A percentile compares a stretch with the other conserved stretches of the same genome.
Conservation (phyloP, 1,284 basidiomycete species). For the Cryptococcus sp. region DNA sequence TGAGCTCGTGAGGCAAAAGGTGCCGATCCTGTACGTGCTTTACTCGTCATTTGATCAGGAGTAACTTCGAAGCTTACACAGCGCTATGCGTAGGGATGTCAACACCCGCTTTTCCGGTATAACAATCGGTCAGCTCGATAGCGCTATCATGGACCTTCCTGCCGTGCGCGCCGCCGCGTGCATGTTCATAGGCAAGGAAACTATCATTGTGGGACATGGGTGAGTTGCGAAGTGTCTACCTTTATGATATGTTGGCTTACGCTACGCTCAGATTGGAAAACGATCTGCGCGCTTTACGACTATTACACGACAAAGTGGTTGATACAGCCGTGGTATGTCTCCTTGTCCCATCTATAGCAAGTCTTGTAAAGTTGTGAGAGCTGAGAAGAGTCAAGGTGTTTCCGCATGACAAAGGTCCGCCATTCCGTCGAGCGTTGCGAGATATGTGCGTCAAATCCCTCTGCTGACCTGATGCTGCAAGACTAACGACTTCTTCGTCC, state of each 20-base stretch:
- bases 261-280: conserved; percentile 67
- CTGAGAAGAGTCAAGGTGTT: conserved; percentile 60
- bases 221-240: conserved; percentile 23
- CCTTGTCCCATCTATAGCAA: background rate
- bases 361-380: background rate
- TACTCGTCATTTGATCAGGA: background rate
- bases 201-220: conserved; percentile 73
- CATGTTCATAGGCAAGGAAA: conserved; percentile 69
- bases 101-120: conserved; percentile 88
- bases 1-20: conserved; percentile 75
- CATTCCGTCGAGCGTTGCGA: conserved; percentile 73
- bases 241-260: background rate
- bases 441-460: conserved; percentile 64
- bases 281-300: conserved; percentile 80
- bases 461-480: conserved; percentile 2
- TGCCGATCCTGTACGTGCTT: conserved; percentile 68
- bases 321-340: conserved; percentile 68
- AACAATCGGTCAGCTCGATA: conserved; percentile 61
- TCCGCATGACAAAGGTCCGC: conserved; percentile 74
- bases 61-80: background rate
- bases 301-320: conserved; percentile 76
- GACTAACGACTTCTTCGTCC: background rate
- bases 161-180: conserved; percentile 69
- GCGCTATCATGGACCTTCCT: conserved; percentile 66
- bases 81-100: conserved; percentile 65